A percentile compares a stretch with the other conserved stretches of the same genome.
Conservation (phyloP, 768 basidiomycete species). For the Chalciporus sphaerocephalus region DNA sequence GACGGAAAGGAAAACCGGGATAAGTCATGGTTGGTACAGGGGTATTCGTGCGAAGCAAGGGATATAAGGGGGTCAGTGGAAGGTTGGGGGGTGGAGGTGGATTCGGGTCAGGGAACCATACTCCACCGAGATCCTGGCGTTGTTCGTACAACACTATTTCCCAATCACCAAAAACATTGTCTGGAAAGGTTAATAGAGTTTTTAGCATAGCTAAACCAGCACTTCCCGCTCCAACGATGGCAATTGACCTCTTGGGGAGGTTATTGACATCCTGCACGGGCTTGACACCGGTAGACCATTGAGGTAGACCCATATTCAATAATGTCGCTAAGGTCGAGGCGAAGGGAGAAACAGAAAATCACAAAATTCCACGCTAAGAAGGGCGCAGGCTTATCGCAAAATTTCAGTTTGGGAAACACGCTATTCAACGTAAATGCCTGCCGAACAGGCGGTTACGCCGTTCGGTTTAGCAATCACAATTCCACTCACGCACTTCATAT, state of each 20-base stretch:
- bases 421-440: no score
- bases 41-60: conserved; percentile 49
- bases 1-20: conserved; percentile 47
- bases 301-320: neutral
- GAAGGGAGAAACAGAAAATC: neutral
- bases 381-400: no score
- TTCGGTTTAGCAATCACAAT: no score
- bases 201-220: conserved; percentile 52
- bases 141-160: conserved; percentile 49
- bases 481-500: no score
- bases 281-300: neutral
- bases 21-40: conserved; percentile 54
- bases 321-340: neutral
- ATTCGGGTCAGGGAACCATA: conserved; percentile 42
- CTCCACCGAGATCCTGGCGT: conserved; percentile 44
- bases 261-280: neutral
- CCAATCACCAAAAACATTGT: conserved; percentile 35
- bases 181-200: conserved; percentile 42
- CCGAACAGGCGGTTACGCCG: no score
- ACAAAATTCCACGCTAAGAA: neutral
- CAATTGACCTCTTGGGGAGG: conserved; percentile 41
- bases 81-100: conserved; percentile 38
- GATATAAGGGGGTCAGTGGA: conserved; percentile 51
- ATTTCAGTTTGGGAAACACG: no score
- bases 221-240: conserved; percentile 52